These are phyloP conservation scores for Botrytis galanthina DNA, from an alignment of 2,329 filamentous ascomycete species.

Conservation along the genomic window DNA sequence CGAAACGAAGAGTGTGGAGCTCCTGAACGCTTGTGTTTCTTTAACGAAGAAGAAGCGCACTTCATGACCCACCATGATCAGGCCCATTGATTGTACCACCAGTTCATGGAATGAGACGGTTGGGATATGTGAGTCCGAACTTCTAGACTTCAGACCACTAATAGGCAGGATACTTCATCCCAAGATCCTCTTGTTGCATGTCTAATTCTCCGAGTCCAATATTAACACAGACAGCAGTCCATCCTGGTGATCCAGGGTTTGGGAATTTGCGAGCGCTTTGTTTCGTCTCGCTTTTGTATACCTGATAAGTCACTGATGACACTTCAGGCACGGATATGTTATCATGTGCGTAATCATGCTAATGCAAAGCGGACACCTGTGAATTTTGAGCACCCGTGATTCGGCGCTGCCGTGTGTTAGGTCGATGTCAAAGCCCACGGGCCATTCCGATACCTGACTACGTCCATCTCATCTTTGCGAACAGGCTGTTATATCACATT, in stretches of 20 bases:
- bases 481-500: no score
- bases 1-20: background rate
- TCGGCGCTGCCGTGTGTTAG: background rate
- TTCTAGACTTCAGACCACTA: background rate
- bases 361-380: background rate
- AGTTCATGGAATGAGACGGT: background rate
- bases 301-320: background rate
- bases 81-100: background rate
- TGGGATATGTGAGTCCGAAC: background rate
- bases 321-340: background rate
- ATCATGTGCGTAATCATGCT: background rate
- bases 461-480: background rate
- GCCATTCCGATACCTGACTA: background rate
- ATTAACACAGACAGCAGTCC: background rate
- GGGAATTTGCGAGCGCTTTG: background rate
- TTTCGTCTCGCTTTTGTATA: background rate
- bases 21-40: no score
- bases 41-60: background rate
- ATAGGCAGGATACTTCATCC: background rate
- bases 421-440: background rate
- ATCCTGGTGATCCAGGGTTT: background rate
- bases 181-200: conserved; percentile 10
- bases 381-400: background rate
- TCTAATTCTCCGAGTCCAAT: conserved; percentile 16
- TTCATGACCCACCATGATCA: background rate